Evolutionary conservation across 106 monocot genomes (phyloP).

Genomic region (Dioscorea alata): DNA sequence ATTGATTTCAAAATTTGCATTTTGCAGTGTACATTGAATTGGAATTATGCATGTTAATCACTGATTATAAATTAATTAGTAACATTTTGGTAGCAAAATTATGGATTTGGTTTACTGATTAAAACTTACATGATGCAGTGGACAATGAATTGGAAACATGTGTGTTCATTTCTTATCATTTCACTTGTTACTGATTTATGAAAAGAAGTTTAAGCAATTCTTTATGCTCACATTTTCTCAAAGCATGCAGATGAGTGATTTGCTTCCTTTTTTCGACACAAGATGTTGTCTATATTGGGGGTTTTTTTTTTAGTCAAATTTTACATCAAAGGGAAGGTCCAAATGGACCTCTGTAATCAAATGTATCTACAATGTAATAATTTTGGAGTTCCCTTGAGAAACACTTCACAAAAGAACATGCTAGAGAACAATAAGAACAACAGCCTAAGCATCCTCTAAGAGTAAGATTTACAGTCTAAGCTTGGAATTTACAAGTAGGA

Average conservation of each 20-base stretch:
- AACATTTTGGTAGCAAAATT: neutral
- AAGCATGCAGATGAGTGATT: conserved; percentile 3
- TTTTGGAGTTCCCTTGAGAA: too few species aligned
- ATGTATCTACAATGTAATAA: too few species aligned
- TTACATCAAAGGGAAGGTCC: neutral
- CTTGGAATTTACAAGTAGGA: too few species aligned
- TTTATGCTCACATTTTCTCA: conserved; percentile 10
- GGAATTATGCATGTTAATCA: neutral
- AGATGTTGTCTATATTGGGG: too few species aligned
- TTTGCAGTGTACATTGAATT: neutral
- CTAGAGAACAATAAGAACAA: too few species aligned
- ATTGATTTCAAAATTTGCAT: too few species aligned
- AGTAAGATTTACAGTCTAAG: too few species aligned
- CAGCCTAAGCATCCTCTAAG: too few species aligned
- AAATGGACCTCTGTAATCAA: too few species aligned
- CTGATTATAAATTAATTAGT: neutral
- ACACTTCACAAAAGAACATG: too few species aligned
- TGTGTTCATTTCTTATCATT: neutral
- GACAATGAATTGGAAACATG: neutral
- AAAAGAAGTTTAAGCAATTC: neutral
- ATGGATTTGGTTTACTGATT: neutral
- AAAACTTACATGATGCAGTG: neutral
- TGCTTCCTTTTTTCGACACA: neutral
- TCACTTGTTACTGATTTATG: neutral
- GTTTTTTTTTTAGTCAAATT: neutral